Conservation (phyloP, 768 basidiomycete species). For the Tulasnella sp. region DNA sequence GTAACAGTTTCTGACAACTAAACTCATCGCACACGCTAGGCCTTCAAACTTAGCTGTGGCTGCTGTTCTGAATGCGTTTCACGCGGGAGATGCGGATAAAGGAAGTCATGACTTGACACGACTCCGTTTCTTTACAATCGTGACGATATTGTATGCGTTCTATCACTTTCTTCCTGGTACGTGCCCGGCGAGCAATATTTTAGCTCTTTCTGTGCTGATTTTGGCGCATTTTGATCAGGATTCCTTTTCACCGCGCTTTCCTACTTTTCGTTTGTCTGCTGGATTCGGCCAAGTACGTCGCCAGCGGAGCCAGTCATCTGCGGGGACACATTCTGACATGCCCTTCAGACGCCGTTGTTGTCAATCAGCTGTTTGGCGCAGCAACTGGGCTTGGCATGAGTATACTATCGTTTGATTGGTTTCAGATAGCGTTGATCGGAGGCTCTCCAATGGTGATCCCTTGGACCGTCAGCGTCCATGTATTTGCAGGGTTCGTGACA, state of each 20-base stretch:
- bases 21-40: slow-evolving; percentile 78
- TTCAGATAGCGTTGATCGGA: slow-evolving; percentile 58
- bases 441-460: slow-evolving; percentile 68
- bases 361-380: slow-evolving; percentile 90
- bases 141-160: slow-evolving; percentile 51
- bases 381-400: slow-evolving; percentile 78
- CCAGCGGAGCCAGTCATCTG: not conserved
- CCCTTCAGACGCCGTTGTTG: slow-evolving; percentile 46
- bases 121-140: slow-evolving; percentile 69
- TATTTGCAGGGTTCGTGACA: slow-evolving; percentile 17
- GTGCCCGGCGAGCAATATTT: too few relatives aligned
- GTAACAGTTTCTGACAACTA: too few relatives aligned
- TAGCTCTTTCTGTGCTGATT: too few relatives aligned
- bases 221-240: slow-evolving; percentile 33
- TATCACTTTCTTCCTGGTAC: slow-evolving; percentile 86
- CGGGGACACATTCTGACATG: not conserved
- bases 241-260: slow-evolving; percentile 85
- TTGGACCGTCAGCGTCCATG: slow-evolving; percentile 94
- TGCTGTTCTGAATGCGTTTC: slow-evolving; percentile 90
- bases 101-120: slow-evolving; percentile 47
- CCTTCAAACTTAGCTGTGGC: slow-evolving; percentile 88
- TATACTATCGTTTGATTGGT: slow-evolving; percentile 88
- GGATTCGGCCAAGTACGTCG: slow-evolving; percentile 45
- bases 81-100: slow-evolving; percentile 76
- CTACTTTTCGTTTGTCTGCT: slow-evolving; percentile 83